A percentile compares a stretch with the other conserved stretches of the same genome.
phyloP scores from a whole-genome alignment of 768 basidiomycete species.

The Xerocomellus intermedius region DNA sequence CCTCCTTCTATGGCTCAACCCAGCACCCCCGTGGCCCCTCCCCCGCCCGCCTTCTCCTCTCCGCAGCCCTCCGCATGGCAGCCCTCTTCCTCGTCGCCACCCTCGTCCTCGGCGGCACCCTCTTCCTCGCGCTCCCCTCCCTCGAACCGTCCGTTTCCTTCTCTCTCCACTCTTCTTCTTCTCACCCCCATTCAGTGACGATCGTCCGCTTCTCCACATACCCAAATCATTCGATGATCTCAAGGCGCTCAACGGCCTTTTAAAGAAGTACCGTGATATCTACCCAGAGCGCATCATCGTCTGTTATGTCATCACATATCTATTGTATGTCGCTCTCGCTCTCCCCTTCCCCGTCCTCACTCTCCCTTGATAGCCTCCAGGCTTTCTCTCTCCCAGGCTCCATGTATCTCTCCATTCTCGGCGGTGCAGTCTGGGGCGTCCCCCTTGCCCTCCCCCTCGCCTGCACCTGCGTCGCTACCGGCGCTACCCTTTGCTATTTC shows the following conservation, averaged over 20 bases:
- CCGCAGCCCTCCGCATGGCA: conserved; percentile 83
- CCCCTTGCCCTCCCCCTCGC: conserved; percentile 83
- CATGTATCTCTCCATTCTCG: conserved; percentile 97
- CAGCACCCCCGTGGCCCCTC: conserved; percentile 37
- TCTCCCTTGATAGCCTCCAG: conserved; percentile 62
- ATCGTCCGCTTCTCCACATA: conserved; percentile 73
- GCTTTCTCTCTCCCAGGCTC: conserved; percentile 96
- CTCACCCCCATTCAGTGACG: conserved; percentile 49
- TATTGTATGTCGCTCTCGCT: conserved; percentile 66
- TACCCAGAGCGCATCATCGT: conserved; percentile 83
- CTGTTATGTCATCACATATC: conserved; percentile 85
- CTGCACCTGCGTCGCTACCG: conserved; percentile 88
- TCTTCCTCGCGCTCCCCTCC: conserved; percentile 81
- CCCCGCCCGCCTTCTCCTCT: conserved; percentile 62
- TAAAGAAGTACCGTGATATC: conserved; percentile 90
- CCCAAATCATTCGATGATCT: conserved; percentile 88
- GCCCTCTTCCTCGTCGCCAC: conserved; percentile 71
- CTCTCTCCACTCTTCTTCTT: not conserved
- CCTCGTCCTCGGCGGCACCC: conserved; percentile 64
- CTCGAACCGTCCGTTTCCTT: conserved; percentile 63
- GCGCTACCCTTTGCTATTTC: conserved; percentile 89
- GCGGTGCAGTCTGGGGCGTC: conserved; percentile 94
- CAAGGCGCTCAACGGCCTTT: conserved; percentile 76
- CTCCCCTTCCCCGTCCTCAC: conserved; percentile 7
- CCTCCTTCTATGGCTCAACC: conserved; percentile 50